Percentiles rank a stretch among this genome's conserved stretches.
These are phyloP conservation scores for Paspalum vaginatum DNA, from an alignment of 176 grass and related monocot species.

Conservation along the genomic window DNA sequence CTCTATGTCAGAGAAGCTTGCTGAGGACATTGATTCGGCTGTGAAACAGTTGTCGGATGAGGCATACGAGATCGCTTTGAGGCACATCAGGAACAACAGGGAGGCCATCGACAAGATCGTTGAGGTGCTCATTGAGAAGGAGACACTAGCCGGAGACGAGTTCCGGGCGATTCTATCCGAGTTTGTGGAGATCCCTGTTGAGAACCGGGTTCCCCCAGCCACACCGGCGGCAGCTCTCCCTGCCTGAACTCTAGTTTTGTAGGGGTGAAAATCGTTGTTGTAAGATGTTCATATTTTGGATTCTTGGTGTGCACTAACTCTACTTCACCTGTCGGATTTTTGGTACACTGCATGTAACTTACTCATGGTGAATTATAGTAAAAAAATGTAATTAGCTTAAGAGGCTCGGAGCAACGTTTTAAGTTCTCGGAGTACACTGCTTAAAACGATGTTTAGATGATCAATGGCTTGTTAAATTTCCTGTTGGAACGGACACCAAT, in stretches of 20 bases:
- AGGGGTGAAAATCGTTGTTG: slow-evolving; percentile 44
- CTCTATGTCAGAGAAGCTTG: slow-evolving; percentile 97
- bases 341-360: slow-evolving; percentile 44
- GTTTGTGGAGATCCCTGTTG: slow-evolving; percentile 84
- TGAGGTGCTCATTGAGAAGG: slow-evolving; percentile 93
- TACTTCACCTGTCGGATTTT: slow-evolving; percentile 35
- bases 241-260: slow-evolving; percentile 43
- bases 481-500: not conserved
- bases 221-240: slow-evolving; percentile 50
- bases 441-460: not conserved
- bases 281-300: slow-evolving; percentile 58
- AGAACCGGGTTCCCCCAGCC: slow-evolving; percentile 84
- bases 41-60: slow-evolving; percentile 81
- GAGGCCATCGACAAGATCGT: slow-evolving; percentile 97
- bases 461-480: not conserved
- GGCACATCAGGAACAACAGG: slow-evolving; percentile 78
- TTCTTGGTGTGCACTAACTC: slow-evolving; percentile 50
- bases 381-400: slow-evolving; percentile 53
- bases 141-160: slow-evolving; percentile 80
- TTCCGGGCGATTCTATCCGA: slow-evolving; percentile 90
- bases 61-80: slow-evolving; percentile 74
- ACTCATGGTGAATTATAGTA: slow-evolving; percentile 45
- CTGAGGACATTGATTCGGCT: slow-evolving; percentile 82
- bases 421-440: too few species aligned
- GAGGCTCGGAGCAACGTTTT: not conserved